Base-by-base conservation (phyloP, 805 yeast species). In the Candida germanica region DNA sequence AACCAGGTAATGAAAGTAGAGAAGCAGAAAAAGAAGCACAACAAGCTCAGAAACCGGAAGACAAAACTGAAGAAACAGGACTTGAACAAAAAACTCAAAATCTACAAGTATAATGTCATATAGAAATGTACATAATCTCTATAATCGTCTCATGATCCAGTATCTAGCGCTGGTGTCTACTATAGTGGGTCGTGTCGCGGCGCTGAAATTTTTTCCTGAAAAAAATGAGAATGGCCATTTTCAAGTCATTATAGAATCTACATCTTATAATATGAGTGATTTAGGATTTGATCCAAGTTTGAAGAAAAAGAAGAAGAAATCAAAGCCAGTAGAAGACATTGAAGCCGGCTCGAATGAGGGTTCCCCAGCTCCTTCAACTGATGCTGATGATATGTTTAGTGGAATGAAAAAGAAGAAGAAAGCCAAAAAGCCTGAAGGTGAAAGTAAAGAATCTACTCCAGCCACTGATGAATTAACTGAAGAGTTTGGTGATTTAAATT, bases 381-480 rank as follows among this genome's bases (percentile, higher is more conserved):
- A 55, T 43, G 56, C 77, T 25, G 68, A 80, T 22, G 85, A 80
- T 44, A 76, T 80, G 45, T 71, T 83, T 38, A 80, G 80, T 21
- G 91, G 93, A 7, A 67, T 87, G 56, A 80, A 79, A 51, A 71
- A 83, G 61, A 84, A 85, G 73, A 67, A 87, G 77, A 86, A 85
- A 83, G 75, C 85, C 64, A 66, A 79, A 45, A 63, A 60, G 58
- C 42, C 26, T 8, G 66, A 56, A 23, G 66, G 52, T 12, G 44
- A 9, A 42, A 38, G 35, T 47, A 40, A 13, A 46, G 57, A 48
- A 31, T 42, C 45, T 12, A 44, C 59, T 14, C 56, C 58, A 20
- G 41, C 46, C 5, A 53, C 36, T 2, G 69, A 63, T 26, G 67
- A 60, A 38, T 55, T 68, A 37, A 38, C 59, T 26, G 53, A 58